Conservation (phyloP, 108 stramenopile species). For the Discostella pseudostelligera region DNA sequence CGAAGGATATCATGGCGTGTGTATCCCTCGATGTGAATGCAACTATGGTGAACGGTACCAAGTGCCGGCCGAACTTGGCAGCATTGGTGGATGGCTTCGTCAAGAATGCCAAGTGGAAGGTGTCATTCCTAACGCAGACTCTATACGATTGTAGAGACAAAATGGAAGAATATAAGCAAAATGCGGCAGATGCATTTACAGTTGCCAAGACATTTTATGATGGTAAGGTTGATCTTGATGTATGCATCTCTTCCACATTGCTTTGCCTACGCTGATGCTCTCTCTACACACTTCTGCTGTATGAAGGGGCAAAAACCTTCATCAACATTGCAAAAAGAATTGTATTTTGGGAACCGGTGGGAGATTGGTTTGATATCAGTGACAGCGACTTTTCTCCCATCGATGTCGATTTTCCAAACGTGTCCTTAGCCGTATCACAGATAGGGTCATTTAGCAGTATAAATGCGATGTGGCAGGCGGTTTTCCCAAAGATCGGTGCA, state of each 20-base stretch:
- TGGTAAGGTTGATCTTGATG: slow-evolving; percentile 12
- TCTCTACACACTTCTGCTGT: background rate
- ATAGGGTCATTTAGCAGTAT: slow-evolving; percentile 32
- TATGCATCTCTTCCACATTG: background rate
- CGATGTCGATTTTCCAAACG: slow-evolving; percentile 38
- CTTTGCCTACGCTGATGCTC: background rate
- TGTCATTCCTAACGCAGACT: slow-evolving; percentile 18
- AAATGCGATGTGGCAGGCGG: slow-evolving; percentile 15
- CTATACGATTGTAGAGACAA: slow-evolving; percentile 22
- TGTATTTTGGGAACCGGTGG: slow-evolving; percentile 29
- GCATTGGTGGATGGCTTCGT: slow-evolving; percentile 30
- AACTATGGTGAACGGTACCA: slow-evolving; percentile 29
- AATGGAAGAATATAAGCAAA: slow-evolving; percentile 37
- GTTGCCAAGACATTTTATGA: slow-evolving; percentile 38
- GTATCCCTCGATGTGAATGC: slow-evolving; percentile 37
- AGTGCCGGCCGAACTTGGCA: slow-evolving; percentile 36
- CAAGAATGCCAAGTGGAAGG: slow-evolving; percentile 41
- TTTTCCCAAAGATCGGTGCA: slow-evolving; percentile 24
- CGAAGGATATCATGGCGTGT: slow-evolving; percentile 38
- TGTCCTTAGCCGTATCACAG: slow-evolving; percentile 14
- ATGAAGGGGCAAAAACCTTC: slow-evolving; percentile 25
- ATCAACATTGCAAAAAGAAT: slow-evolving; percentile 28
- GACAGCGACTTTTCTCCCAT: slow-evolving; percentile 27
- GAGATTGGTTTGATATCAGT: slow-evolving; percentile 43
- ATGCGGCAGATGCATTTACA: slow-evolving; percentile 29